phyloP scores from a whole-genome alignment of 164 flowering plant species.

The Sextonia rubra region DNA sequence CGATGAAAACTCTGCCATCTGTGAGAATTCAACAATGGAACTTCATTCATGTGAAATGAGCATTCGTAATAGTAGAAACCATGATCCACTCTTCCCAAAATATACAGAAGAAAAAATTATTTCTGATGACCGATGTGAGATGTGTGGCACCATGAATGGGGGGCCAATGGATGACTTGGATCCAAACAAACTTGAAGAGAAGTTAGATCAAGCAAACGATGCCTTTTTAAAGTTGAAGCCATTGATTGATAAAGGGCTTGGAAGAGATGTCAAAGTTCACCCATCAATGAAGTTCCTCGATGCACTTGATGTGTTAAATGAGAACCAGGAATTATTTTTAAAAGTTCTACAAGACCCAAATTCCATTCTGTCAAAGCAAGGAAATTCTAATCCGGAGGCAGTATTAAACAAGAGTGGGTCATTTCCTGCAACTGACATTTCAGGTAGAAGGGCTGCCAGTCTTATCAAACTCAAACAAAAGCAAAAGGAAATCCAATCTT shows the following conservation, averaged over 20 bases:
- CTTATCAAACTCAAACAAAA: constrained; percentile 20
- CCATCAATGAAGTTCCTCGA: constrained; percentile 49
- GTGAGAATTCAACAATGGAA: constrained; percentile 6
- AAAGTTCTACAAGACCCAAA: constrained; percentile 45
- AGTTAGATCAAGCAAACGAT: constrained; percentile 21
- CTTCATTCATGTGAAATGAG: constrained; percentile 7
- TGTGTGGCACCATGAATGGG: constrained; percentile 16
- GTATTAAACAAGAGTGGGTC: constrained; percentile 39
- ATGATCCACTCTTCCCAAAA: constrained; percentile 12
- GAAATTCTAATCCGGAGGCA: constrained; percentile 19
- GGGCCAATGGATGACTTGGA: constrained; percentile 11
- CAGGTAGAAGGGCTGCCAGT: constrained; percentile 14
- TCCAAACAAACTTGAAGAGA: constrained; percentile 27
- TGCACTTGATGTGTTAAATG: constrained; percentile 39
- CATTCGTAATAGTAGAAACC: constrained; percentile 8
- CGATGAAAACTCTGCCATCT: constrained; percentile 7
- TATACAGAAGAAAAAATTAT: constrained; percentile 10
- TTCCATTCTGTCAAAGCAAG: constrained; percentile 32
- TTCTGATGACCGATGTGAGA: constrained; percentile 17
- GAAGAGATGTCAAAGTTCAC: constrained; percentile 20
- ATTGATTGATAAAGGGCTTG: constrained; percentile 19
- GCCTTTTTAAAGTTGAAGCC: constrained; percentile 20
- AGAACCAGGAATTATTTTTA: constrained; percentile 39
- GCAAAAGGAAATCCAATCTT: constrained; percentile 12
- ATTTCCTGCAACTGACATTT: constrained; percentile 31